Percentiles rank a stretch among this genome's conserved stretches.
Conservation (phyloP, 768 basidiomycete species). For the Amyloporia xantha region DNA sequence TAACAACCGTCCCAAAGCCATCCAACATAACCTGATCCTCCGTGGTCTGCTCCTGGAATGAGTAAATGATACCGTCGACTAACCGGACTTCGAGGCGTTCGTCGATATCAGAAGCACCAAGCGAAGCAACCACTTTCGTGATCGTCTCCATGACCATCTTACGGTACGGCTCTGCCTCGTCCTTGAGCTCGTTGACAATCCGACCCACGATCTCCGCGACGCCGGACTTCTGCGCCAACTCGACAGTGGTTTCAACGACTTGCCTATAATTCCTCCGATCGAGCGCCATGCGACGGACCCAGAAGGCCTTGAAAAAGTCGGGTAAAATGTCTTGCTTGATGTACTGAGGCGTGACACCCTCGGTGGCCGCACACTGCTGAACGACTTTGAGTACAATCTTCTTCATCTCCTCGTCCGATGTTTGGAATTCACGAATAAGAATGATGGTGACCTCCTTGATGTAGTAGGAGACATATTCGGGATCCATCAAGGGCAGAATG, state of each 20-base stretch:
- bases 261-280: conserved; percentile 95
- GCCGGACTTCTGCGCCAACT: conserved; percentile 94
- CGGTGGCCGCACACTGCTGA: conserved; percentile 97
- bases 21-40: conserved; percentile 99
- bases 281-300: conserved; percentile 97
- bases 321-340: conserved; percentile 98
- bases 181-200: conserved; percentile 85
- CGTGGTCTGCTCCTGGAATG: conserved; percentile 99
- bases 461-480: conserved; percentile 98
- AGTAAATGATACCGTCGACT: conserved; percentile 97
- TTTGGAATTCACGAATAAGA: conserved; percentile 97
- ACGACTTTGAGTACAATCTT: conserved; percentile 99
- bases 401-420: conserved; percentile 99
- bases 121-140: conserved; percentile 87
- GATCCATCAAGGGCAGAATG: conserved; percentile 99
- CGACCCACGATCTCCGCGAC: conserved; percentile 93
- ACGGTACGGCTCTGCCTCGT: conserved; percentile 83
- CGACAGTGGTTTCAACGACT: conserved; percentile 97
- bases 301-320: conserved; percentile 99
- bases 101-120: conserved; percentile 97
- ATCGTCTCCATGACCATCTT: conserved; percentile 99
- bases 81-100: conserved; percentile 91
- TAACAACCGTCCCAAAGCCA: conserved; percentile 96
- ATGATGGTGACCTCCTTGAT: conserved; percentile 97
- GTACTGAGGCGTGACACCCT: conserved; percentile 93